Evolutionary conservation across 208 protist species (phyloP).

Genomic region (Trypanosoma theileri): DNA sequence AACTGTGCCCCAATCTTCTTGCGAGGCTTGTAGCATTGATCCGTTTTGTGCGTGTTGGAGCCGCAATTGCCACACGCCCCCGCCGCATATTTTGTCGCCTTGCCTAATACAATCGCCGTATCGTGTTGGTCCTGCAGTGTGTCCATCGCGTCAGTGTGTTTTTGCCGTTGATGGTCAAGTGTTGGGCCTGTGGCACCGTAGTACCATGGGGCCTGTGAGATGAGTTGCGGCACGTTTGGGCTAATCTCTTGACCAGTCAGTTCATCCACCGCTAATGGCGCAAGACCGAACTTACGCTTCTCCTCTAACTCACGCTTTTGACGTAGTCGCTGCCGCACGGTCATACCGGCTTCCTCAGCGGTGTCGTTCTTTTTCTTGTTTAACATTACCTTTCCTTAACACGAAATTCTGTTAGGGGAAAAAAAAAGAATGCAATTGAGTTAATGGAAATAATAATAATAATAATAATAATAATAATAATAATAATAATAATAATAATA

Average conservation of each 20-base stretch:
- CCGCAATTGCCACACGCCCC: conserved; percentile 99
- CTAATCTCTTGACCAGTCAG: conserved; percentile 91
- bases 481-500: conserved; percentile 1
- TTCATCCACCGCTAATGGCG: conserved; percentile 78
- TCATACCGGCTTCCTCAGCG: conserved; percentile 31
- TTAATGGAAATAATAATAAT: background rate
- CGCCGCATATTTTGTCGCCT: conserved; percentile 89
- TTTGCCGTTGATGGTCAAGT: conserved; percentile 90
- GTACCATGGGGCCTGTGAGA: conserved; percentile 97
- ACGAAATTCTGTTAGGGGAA: background rate
- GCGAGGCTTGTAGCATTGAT: conserved; percentile 93
- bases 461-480: background rate
- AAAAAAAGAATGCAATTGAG: conserved; percentile 1
- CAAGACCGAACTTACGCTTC: conserved; percentile 83
- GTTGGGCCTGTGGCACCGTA: conserved; percentile 74
- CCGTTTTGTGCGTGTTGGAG: conserved; percentile 95
- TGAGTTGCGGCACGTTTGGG: conserved; percentile 98
- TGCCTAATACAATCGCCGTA: conserved; percentile 45
- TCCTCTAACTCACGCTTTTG: conserved; percentile 85
- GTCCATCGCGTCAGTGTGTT: conserved; percentile 29
- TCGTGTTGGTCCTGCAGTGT: conserved; percentile 45
- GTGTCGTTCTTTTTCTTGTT: conserved; percentile 25
- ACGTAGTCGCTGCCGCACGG: conserved; percentile 69
- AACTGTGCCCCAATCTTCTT: conserved; percentile 75
- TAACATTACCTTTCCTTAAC: conserved; percentile 12